Evolutionary conservation across 2,329 filamentous ascomycete species (phyloP).

Genomic region (Hypomyces rosellus): DNA sequence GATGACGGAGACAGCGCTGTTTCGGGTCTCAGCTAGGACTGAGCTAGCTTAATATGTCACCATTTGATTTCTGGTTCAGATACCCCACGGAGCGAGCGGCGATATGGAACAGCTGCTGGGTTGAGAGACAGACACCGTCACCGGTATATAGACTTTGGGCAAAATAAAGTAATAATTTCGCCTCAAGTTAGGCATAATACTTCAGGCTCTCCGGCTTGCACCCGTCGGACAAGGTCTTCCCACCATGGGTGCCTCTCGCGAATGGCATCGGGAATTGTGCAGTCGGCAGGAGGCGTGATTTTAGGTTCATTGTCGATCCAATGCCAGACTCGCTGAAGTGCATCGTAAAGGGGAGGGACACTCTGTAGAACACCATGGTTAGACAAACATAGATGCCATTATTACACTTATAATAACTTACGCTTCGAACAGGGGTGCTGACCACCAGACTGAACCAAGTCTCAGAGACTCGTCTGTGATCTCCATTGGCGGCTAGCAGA

Average conservation of each 20-base stretch:
- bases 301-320: constrained; percentile 28
- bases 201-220: constrained; percentile 27
- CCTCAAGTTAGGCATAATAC: constrained; percentile 33
- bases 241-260: constrained; percentile 31
- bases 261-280: constrained; percentile 16
- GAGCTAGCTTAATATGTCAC: neutral
- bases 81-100: neutral
- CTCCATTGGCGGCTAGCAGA: constrained; percentile 24
- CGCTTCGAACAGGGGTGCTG: constrained; percentile 32
- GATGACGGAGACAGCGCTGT: constrained; percentile 34
- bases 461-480: constrained; percentile 24
- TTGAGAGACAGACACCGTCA: neutral
- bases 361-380: constrained; percentile 22
- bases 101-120: neutral
- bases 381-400: too few relatives aligned
- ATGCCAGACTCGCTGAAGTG: constrained; percentile 27
- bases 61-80: neutral
- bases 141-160: constrained; percentile 2
- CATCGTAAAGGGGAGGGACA: constrained; percentile 32
- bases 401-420: constrained; percentile 22
- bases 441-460: constrained; percentile 33
- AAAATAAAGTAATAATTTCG: neutral
- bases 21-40: constrained; percentile 18
- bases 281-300: constrained; percentile 9
- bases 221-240: constrained; percentile 31